A percentile compares a stretch with the other conserved stretches of the same genome.
Evolutionary conservation across 805 yeast genomes (phyloP).

Genomic region (Metschnikowia reukaufii): DNA sequence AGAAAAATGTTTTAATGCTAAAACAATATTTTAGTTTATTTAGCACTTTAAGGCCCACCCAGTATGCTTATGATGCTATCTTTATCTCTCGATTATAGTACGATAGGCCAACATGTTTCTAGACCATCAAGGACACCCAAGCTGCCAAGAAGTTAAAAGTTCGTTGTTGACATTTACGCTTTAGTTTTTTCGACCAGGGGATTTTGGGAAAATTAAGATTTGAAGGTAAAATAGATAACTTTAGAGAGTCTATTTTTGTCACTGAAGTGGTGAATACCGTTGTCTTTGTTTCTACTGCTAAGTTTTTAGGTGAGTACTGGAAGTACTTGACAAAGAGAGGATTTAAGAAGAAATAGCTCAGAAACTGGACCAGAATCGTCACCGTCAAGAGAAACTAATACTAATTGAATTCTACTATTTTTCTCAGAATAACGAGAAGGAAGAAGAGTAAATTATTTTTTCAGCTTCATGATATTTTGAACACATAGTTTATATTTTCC

Average conservation of each 20-base stretch:
- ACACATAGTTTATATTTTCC: slow-evolving; percentile 7
- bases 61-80: slow-evolving; percentile 52
- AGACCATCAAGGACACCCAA: slow-evolving; percentile 73
- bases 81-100: slow-evolving; percentile 44
- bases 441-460: slow-evolving; percentile 56
- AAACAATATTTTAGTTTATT: slow-evolving; percentile 8
- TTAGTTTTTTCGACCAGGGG: slow-evolving; percentile 97
- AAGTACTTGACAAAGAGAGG: slow-evolving; percentile 99
- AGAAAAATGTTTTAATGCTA: slow-evolving; percentile 6
- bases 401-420: slow-evolving; percentile 98
- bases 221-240: slow-evolving; percentile 94
- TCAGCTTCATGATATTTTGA: slow-evolving; percentile 1
- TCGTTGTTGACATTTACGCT: slow-evolving; percentile 93
- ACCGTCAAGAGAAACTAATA: slow-evolving; percentile 93
- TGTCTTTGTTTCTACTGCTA: slow-evolving; percentile 85
- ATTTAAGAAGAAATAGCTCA: slow-evolving; percentile 99
- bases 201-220: slow-evolving; percentile 99
- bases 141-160: slow-evolving; percentile 84
- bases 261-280: slow-evolving; percentile 84
- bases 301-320: slow-evolving; percentile 99
- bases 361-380: slow-evolving; percentile 99
- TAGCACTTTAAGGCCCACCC: slow-evolving; percentile 37
- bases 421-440: slow-evolving; percentile 78
- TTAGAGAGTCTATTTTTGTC: slow-evolving; percentile 91
- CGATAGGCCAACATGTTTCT: slow-evolving; percentile 72